These are phyloP conservation scores for Eucalyptus melliodora DNA, from an alignment of 345 rosid species.

Conservation along the genomic window DNA sequence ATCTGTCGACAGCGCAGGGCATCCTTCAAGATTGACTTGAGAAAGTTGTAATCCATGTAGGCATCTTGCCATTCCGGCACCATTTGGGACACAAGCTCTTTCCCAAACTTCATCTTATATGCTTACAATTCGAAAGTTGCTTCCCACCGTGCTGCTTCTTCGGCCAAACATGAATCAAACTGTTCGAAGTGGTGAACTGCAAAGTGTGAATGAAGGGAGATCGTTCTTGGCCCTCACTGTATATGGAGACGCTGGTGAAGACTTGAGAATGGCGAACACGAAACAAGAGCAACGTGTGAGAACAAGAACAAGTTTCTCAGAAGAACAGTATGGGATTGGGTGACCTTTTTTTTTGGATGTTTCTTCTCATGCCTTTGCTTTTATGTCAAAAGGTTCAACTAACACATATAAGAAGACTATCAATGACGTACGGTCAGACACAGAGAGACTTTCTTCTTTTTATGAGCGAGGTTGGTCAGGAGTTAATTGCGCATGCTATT, in stretches of 20 bases:
- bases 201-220: not conserved
- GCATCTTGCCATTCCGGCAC: conserved; percentile 73
- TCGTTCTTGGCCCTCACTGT: not conserved
- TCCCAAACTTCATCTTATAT: conserved; percentile 43
- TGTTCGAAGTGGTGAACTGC: not conserved
- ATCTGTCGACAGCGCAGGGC: conserved; percentile 7
- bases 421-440: not conserved
- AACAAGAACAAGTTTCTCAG: not conserved
- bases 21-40: conserved; percentile 25
- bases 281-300: not conserved
- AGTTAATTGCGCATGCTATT: not conserved
- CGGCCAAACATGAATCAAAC: not conserved
- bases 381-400: not conserved
- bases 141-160: not conserved
- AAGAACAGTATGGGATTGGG: not conserved
- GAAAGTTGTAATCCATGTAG: conserved; percentile 43
- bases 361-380: not conserved
- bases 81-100: conserved; percentile 43
- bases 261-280: not conserved
- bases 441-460: not conserved
- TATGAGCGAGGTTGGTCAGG: not conserved
- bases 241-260: not conserved
- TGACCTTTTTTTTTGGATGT: not conserved
- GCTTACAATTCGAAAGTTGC: not conserved
- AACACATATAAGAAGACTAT: not conserved